Evolutionary conservation across 352 stramenopile genomes (phyloP).

Genomic region (Phytophthora chlamydospora): DNA sequence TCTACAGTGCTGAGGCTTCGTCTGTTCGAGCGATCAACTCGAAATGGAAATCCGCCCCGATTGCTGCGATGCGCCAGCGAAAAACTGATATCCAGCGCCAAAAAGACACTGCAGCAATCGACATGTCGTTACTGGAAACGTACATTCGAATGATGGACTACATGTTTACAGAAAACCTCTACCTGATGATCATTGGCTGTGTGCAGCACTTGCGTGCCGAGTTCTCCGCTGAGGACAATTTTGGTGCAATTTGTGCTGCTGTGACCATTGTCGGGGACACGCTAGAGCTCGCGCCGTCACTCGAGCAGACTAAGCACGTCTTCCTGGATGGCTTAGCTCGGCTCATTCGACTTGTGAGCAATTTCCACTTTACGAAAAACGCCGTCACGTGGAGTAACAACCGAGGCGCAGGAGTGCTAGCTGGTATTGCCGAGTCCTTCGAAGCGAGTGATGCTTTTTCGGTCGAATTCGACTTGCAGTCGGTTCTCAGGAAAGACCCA

Average conservation of each 20-base stretch:
- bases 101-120: slow-evolving; percentile 48
- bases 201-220: slow-evolving; percentile 43
- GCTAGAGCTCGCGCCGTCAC: slow-evolving; percentile 49
- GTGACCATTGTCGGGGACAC: slow-evolving; percentile 52
- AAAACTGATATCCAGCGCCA: slow-evolving; percentile 41
- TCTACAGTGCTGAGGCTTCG: slow-evolving; percentile 51
- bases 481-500: slow-evolving; percentile 47
- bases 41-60: slow-evolving; percentile 71
- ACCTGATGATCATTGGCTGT: slow-evolving; percentile 63
- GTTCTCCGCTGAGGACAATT: slow-evolving; percentile 44
- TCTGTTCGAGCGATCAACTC: slow-evolving; percentile 55
- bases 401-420: slow-evolving; percentile 45
- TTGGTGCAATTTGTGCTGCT: slow-evolving; percentile 51
- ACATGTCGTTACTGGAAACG: slow-evolving; percentile 52
- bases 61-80: slow-evolving; percentile 45
- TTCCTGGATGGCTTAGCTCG: slow-evolving; percentile 56
- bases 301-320: slow-evolving; percentile 54
- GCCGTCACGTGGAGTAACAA: slow-evolving; percentile 61
- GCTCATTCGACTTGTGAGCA: slow-evolving; percentile 60
- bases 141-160: slow-evolving; percentile 73
- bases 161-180: slow-evolving; percentile 73
- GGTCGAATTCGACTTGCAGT: slow-evolving; percentile 53
- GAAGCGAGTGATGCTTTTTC: slow-evolving; percentile 26
- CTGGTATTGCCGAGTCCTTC: slow-evolving; percentile 41
- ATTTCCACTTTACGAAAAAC: slow-evolving; percentile 74